A percentile compares a stretch with the other conserved stretches of the same genome.
Evolutionary conservation across 495 filamentous ascomycete species (phyloP).

Genomic region (Penicillium verhagenii): DNA sequence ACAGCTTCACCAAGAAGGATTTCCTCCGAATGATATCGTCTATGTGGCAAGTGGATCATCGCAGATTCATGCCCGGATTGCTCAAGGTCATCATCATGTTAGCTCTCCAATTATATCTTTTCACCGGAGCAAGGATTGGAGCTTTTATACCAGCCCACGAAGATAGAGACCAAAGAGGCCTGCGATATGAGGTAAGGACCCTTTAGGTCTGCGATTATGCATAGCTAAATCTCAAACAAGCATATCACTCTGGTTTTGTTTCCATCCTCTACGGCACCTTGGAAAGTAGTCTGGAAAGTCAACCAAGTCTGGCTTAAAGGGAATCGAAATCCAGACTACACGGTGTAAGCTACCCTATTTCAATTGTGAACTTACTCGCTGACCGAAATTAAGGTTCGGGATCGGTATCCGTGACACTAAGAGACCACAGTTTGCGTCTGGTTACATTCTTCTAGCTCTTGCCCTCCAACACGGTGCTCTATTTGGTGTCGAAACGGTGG

Average conservation of each 20-base stretch:
- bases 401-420: conserved; percentile 21
- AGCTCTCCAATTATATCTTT: conserved; percentile 24
- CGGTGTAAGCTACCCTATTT: too few species aligned
- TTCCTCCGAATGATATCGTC: conserved; percentile 16
- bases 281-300: not conserved
- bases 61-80: conserved; percentile 14
- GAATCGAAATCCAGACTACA: not conserved
- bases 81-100: conserved; percentile 21
- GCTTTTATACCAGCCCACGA: conserved; percentile 17
- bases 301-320: not conserved
- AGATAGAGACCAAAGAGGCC: conserved; percentile 13
- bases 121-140: conserved; percentile 23
- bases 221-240: not conserved
- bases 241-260: not conserved
- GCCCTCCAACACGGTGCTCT: conserved; percentile 17
- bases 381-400: too few species aligned
- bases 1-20: conserved; percentile 21
- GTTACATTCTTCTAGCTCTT: conserved; percentile 17
- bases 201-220: not conserved
- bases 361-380: too few species aligned
- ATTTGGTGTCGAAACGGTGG: conserved; percentile 13
- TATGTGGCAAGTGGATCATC: conserved; percentile 18
- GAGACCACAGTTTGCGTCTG: conserved; percentile 17
- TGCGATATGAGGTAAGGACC: conserved; percentile 12
- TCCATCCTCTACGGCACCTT: not conserved